A percentile compares a stretch with the other conserved stretches of the same genome.
Evolutionary conservation across 2,329 filamentous ascomycete species (phyloP).

Genomic region (Falciphora oryzae): DNA sequence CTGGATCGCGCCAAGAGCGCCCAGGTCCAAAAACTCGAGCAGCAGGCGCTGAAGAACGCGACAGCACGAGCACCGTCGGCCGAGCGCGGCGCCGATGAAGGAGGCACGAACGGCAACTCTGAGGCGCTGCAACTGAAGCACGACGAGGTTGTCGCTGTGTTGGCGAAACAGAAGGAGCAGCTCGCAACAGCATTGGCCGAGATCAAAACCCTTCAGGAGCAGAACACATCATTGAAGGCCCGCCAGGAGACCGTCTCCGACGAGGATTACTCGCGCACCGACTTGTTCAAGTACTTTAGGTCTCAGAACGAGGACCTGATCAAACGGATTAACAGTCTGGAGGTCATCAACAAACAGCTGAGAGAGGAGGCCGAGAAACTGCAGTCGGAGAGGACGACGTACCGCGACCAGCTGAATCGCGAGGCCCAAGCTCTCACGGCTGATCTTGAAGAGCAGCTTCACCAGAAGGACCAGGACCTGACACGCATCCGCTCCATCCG

Average conservation of each 20-base stretch:
- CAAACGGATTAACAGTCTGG: constrained; percentile 83
- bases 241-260: constrained; percentile 71
- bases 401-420: constrained; percentile 72
- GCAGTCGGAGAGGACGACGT: constrained; percentile 77
- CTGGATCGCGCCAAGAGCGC: constrained; percentile 83
- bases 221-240: constrained; percentile 67
- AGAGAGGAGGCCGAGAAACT: constrained; percentile 80
- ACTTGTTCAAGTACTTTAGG: constrained; percentile 89
- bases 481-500: constrained; percentile 76
- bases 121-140: constrained; percentile 70
- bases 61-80: constrained; percentile 40
- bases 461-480: constrained; percentile 76
- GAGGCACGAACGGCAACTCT: constrained; percentile 48
- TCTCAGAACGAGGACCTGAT: constrained; percentile 88
- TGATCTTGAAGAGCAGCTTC: constrained; percentile 78
- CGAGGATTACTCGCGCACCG: constrained; percentile 88
- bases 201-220: constrained; percentile 66
- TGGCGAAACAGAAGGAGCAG: constrained; percentile 83
- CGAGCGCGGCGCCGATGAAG: constrained; percentile 45
- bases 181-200: constrained; percentile 67
- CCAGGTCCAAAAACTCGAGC: constrained; percentile 87
- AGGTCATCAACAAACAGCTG: constrained; percentile 79
- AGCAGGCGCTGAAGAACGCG: constrained; percentile 72
- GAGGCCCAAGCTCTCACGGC: constrained; percentile 67
- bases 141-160: constrained; percentile 69